These are phyloP conservation scores for Striga asiatica DNA, from an alignment of 257 asterid genomes.

Conservation along the genomic window DNA sequence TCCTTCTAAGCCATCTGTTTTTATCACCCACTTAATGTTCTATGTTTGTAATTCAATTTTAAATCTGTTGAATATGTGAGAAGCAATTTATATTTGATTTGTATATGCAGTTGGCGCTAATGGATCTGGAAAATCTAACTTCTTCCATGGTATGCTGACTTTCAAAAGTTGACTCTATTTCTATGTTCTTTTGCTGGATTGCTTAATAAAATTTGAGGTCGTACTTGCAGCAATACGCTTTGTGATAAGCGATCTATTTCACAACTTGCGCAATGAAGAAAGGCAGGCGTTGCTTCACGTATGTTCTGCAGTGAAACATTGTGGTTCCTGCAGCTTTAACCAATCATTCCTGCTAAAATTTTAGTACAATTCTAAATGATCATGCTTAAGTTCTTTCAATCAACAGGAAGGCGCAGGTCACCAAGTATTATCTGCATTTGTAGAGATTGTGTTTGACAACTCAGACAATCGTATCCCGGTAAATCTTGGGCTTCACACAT, in stretches of 20 bases:
- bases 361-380: slow-evolving; percentile 1
- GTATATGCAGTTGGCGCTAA: slow-evolving; percentile 85
- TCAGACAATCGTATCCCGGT: slow-evolving; percentile 95
- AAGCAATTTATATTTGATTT: slow-evolving; percentile 9
- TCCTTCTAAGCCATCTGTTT: neutral
- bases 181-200: slow-evolving; percentile 1
- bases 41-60: neutral
- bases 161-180: neutral
- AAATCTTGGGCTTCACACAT: slow-evolving; percentile 13
- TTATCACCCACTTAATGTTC: neutral
- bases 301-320: slow-evolving; percentile 25
- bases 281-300: slow-evolving; percentile 89
- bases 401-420: slow-evolving; percentile 97
- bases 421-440: slow-evolving; percentile 88
- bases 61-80: slow-evolving; percentile 1
- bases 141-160: slow-evolving; percentile 69
- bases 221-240: slow-evolving; percentile 78
- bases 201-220: neutral
- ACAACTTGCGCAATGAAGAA: slow-evolving; percentile 89
- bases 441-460: slow-evolving; percentile 96
- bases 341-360: neutral
- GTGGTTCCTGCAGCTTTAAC: neutral
- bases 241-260: slow-evolving; percentile 89
- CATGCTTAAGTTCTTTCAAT: slow-evolving; percentile 11
- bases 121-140: slow-evolving; percentile 97